Evolutionary conservation across 495 filamentous ascomycete genomes (phyloP).

Genomic region (Penicillium maclennaniae): DNA sequence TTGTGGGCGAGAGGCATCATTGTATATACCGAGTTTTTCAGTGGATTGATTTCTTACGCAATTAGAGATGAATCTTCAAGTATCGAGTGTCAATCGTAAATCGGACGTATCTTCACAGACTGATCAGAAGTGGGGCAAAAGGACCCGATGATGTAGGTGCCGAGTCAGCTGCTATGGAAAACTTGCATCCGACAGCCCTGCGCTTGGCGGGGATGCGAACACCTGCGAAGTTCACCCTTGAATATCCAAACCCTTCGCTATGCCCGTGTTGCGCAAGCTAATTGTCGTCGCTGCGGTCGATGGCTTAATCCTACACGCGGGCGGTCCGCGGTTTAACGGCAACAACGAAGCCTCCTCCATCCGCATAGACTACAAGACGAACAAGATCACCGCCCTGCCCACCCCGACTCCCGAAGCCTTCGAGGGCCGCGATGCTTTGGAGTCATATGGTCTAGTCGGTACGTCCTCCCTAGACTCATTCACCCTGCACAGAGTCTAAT

Average conservation of each 20-base stretch:
- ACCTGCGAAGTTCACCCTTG: neutral
- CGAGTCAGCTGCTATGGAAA: constrained; percentile 23
- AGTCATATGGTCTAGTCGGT: constrained; percentile 87
- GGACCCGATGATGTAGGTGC: constrained; percentile 29
- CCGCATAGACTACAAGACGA: constrained; percentile 72
- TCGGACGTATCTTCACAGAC: neutral
- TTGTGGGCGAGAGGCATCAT: constrained; percentile 11
- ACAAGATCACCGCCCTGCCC: constrained; percentile 47
- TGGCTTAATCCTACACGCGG: constrained; percentile 79
- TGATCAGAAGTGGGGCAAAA: constrained; percentile 7
- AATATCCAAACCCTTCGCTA: constrained; percentile 25
- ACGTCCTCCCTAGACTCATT: constrained; percentile 18
- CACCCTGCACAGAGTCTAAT: neutral
- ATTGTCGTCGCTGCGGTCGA: constrained; percentile 79
- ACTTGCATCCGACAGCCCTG: constrained; percentile 14
- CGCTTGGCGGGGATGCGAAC: neutral
- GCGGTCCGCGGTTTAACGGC: constrained; percentile 39
- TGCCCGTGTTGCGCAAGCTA: constrained; percentile 78
- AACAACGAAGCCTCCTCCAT: constrained; percentile 46
- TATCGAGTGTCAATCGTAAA: too few species aligned
- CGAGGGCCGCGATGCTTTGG: constrained; percentile 50
- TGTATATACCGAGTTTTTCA: constrained; percentile 24
- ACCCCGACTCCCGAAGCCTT: constrained; percentile 33
- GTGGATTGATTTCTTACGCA: constrained; percentile 11
- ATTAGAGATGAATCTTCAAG: neutral